Conservation (phyloP, 768 basidiomycete genomes). For the Tulasnella sp. region DNA sequence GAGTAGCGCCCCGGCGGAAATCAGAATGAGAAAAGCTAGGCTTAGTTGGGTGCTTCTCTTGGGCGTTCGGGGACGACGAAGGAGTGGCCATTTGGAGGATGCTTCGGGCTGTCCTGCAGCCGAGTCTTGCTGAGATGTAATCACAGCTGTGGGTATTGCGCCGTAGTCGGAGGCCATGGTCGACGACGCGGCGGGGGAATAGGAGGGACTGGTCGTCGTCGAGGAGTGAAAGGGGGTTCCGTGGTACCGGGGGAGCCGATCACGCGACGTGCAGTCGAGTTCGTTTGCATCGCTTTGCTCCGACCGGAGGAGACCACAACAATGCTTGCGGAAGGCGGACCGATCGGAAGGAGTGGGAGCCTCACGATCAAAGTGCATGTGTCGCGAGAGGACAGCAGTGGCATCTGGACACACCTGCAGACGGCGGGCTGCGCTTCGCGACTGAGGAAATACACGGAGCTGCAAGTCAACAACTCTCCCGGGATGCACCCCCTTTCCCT, state of each 20-base stretch:
- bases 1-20: neutral
- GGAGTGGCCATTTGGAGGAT: neutral
- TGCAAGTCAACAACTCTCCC: no score
- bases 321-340: no score
- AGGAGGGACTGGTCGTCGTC: neutral
- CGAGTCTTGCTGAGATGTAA: neutral
- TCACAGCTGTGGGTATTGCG: neutral
- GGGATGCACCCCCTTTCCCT: no score
- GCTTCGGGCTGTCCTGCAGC: neutral
- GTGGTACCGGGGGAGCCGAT: neutral
- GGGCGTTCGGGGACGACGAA: neutral
- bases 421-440: no score
- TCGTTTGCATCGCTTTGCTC: neutral
- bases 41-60: neutral
- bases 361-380: no score
- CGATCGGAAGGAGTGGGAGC: no score
- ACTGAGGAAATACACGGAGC: no score
- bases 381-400: no score
- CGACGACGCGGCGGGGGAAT: neutral
- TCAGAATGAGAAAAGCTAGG: neutral
- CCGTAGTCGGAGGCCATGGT: slow-evolving; percentile 8
- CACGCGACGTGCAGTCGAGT: neutral
- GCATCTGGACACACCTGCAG: no score
- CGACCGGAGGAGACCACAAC: neutral
- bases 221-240: neutral